These are phyloP conservation scores for Themeda triandra DNA, from an alignment of 176 grass and related monocot species.

Conservation along the genomic window DNA sequence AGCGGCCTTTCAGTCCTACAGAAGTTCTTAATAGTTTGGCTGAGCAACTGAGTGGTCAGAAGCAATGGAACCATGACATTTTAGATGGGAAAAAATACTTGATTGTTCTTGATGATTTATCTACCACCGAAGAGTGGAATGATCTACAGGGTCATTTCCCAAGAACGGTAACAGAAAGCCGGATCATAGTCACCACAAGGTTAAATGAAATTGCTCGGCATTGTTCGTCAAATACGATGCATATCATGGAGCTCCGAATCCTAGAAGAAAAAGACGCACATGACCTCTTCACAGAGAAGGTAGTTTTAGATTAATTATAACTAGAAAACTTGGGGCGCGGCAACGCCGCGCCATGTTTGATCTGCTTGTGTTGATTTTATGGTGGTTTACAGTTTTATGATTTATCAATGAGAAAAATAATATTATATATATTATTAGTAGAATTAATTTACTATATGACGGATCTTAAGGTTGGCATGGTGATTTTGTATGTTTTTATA, in stretches of 20 bases:
- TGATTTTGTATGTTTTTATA: no score
- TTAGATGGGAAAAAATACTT: neutral
- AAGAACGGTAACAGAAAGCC: neutral
- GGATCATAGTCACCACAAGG: slow-evolving; percentile 14
- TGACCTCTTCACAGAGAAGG: slow-evolving; percentile 10
- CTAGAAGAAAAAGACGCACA: neutral
- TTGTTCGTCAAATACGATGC: neutral
- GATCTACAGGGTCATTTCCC: neutral
- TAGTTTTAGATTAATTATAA: neutral
- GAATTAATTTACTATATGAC: no score
- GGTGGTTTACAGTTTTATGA: no score
- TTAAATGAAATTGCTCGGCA: neutral
- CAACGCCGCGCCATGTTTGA: no score
- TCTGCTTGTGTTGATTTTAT: no score
- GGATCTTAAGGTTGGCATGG: no score
- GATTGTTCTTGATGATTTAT: slow-evolving; percentile 32
- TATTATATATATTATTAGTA: no score
- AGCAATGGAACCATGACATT: neutral
- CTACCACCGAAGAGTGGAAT: neutral
- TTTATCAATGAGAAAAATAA: no score
- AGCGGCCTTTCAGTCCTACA: neutral
- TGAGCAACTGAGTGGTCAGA: neutral
- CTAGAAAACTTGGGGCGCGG: no score
- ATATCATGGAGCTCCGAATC: neutral
- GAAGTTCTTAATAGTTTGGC: neutral